These are phyloP conservation scores for Balakata baccata DNA, from an alignment of 345 rosid genomes.

Conservation along the genomic window DNA sequence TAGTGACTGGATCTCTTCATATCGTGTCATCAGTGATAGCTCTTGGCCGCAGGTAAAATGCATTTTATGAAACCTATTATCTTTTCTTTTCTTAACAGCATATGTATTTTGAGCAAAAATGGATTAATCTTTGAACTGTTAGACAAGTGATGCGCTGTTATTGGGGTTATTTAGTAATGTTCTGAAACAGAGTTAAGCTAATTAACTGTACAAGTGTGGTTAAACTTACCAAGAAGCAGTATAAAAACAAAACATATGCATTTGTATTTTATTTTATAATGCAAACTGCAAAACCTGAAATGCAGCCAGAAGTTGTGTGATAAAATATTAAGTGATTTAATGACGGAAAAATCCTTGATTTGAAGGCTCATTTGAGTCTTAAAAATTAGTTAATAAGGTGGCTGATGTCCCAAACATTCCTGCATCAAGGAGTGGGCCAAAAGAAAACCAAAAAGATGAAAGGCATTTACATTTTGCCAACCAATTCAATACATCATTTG, in stretches of 20 bases:
- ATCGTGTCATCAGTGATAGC: constrained; percentile 41
- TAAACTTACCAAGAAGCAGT: too few relatives aligned
- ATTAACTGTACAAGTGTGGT: too few relatives aligned
- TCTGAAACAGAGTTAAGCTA: too few relatives aligned
- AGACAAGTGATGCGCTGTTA: too few relatives aligned
- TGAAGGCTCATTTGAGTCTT: neutral
- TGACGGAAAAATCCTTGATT: neutral
- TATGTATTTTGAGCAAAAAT: neutral
- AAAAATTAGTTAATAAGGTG: constrained; percentile 10
- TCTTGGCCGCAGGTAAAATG: constrained; percentile 17
- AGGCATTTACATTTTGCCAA: neutral
- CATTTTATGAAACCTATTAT: neutral
- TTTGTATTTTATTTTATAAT: too few relatives aligned
- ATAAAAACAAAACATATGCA: too few relatives aligned
- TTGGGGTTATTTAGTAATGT: too few relatives aligned
- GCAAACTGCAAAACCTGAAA: too few relatives aligned
- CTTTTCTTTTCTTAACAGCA: neutral
- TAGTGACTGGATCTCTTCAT: constrained; percentile 65
- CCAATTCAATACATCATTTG: neutral
- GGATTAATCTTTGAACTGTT: neutral
- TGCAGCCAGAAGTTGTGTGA: too few relatives aligned
- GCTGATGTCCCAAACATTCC: constrained; percentile 23
- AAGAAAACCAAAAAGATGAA: neutral
- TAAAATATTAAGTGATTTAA: too few relatives aligned
- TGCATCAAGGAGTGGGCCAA: constrained; percentile 13